phyloP scores from a whole-genome alignment of 2,329 filamentous ascomycete species.

The Cordyceps farinosa region DNA sequence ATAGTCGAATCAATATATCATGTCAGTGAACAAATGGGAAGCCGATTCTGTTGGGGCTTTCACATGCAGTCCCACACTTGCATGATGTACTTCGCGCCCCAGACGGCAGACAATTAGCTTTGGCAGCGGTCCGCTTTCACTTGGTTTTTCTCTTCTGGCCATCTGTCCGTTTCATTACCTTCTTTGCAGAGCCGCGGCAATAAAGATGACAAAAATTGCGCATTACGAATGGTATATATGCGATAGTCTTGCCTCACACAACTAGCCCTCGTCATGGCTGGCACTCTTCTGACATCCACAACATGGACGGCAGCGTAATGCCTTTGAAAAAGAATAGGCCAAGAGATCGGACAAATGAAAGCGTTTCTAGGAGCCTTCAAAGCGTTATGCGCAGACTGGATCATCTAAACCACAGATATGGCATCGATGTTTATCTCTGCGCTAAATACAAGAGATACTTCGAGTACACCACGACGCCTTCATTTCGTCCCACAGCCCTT shows the following conservation, averaged over 20 bases:
- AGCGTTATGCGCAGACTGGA: too few species aligned
- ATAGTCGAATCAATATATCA: not conserved
- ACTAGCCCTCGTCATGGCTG: not conserved
- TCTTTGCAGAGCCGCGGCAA: too few species aligned
- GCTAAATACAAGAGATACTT: not conserved
- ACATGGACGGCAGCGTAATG: not conserved
- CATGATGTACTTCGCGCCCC: not conserved
- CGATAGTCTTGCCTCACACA: too few species aligned
- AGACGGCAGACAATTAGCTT: not conserved
- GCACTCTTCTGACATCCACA: not conserved
- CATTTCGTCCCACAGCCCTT: not conserved
- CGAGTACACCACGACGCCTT: not conserved
- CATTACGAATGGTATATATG: too few species aligned
- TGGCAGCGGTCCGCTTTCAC: too few species aligned
- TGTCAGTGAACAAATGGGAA: not conserved
- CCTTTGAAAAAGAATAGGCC: too few species aligned
- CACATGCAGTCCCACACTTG: not conserved
- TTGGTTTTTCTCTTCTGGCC: too few species aligned
- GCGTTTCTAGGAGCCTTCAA: too few species aligned
- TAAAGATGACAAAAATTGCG: too few species aligned
- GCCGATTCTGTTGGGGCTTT: not conserved
- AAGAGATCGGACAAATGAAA: too few species aligned
- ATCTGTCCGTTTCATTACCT: too few species aligned
- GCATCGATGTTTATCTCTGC: not conserved
- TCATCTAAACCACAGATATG: not conserved